Conservation (phyloP, 331 rosid genomes). For the Phaseolus coccineus region DNA sequence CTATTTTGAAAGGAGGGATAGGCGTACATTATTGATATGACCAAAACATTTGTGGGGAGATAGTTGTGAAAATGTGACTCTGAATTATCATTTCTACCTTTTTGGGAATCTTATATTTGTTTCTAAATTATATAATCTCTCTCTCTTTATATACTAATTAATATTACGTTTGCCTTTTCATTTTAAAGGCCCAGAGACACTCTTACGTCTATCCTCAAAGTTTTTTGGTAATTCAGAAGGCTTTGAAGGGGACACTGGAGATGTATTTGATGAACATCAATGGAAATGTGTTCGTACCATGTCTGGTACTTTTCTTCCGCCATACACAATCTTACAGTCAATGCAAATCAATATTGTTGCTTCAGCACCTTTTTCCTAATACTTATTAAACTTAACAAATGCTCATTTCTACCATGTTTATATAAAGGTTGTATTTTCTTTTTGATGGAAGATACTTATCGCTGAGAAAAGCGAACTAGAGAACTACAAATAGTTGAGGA, state of each 20-base stretch:
- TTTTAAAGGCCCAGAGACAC: conserved; percentile 80
- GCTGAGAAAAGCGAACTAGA: background rate
- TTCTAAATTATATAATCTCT: background rate
- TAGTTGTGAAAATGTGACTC: background rate
- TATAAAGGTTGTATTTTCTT: background rate
- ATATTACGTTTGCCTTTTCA: conserved; percentile 7
- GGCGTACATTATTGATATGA: conserved; percentile 9
- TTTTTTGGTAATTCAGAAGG: conserved; percentile 58
- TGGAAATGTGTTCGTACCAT: conserved; percentile 92
- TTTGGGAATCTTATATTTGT: background rate
- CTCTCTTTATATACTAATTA: background rate
- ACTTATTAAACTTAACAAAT: background rate
- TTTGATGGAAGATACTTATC: background rate
- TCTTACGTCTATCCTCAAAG: conserved; percentile 65
- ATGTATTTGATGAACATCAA: conserved; percentile 73
- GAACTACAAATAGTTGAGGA: background rate
- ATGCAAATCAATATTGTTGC: background rate
- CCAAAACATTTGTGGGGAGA: background rate
- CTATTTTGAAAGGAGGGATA: background rate
- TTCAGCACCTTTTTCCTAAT: conserved; percentile 10
- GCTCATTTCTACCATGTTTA: background rate
- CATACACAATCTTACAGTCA: conserved; percentile 19
- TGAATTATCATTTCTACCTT: conserved; percentile 6
- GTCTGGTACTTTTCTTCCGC: conserved; percentile 62
- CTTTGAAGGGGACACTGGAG: conserved; percentile 65